Evolutionary conservation across 2,329 filamentous ascomycete genomes (phyloP), one percentile per base, ranked within the genome.

Genomic region (Whalleya microplaca): DNA sequence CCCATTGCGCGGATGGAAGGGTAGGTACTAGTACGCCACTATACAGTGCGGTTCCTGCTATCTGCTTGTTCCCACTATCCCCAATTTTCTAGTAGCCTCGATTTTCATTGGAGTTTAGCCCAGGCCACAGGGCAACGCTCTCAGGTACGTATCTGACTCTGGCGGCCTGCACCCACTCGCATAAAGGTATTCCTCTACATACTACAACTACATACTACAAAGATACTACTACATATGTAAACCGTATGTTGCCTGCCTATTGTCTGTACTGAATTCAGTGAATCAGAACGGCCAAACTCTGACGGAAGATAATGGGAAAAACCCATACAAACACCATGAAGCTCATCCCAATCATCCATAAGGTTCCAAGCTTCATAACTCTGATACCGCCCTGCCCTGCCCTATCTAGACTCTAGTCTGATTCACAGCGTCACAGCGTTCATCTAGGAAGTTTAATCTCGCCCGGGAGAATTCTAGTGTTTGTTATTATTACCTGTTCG

Each of bases 11-110:
- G n/a, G 40, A 50, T 12, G 32, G 32, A 12, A 37, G 32, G 41
- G 29, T 49, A 63, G 58, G 60, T 63, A 63, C 43, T 45, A 41
- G 53, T 63, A 63, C 60, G 40, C 23, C 18, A 19, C 43, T 18
- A 49, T 53, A 62, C 60, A 58, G 60, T 27, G 23, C 9, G 4
- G 23, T 4, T 9, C 9, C 9, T 27, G 9, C 9, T 27, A 27
- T 27, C 23, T 4, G 4, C 23, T 27, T 27, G 23, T 58, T 55
- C 52, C 60, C 58, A 58, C 58, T 10, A 12, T 5, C 12, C 23
- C 58, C 55, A 47, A 46, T 44, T 29, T 40, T 51, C 48, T 27
- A 41, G 29, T 21, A 14, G 43, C 45, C 55, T 41, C 56, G 48
- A 23, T 40, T 50, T 46, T 51, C 20, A 63, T 63, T 63, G 60